Evolutionary conservation across 495 filamentous ascomycete species (phyloP), one percentile per base, ranked within the genome.

Genomic region (Penicillium manginii): DNA sequence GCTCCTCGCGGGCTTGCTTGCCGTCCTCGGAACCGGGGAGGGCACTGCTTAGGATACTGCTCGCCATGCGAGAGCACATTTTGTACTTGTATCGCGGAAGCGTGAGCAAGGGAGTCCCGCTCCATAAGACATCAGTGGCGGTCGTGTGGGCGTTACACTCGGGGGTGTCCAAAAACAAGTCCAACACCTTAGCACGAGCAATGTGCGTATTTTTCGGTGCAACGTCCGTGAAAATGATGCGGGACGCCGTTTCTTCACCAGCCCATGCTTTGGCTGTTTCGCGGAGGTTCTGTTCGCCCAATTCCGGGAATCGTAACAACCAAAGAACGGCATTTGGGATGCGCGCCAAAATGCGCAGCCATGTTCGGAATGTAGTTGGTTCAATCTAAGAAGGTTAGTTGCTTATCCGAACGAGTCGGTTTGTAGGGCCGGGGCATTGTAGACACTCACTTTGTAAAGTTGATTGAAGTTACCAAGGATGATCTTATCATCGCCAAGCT

Each of bases 401-500:
- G 2, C 26, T 29, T 0, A 8, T 4, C 1, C 26, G 6, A 29
- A 29, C 26, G 26, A 29, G 26, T 7, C 26, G 26, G 26, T 29
- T 29, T 29, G 23, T 23, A 29, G 26, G 26, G 3, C 26, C 26
- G 0, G 26, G 26, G 9, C 1, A 29, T 29, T 8, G 26, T 29
- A 29, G 43, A 48, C 43, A 71, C 78, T 64, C 79, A 96, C 94
- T 88, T 99, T 99, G 79, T 99, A 99, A 22, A 99, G 77, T 74
- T 99, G 94, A 73, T 99, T 99, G 73, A 99, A 99, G 75, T 99
- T 99, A 11, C 90, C 94, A 45, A 99, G 83, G 61, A 99, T 97
- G 64, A 99, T 87, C 22, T 85, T 83, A 66, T 97, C 88, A 59
- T 97, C 90, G 12, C 84, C 78, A 21, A 99, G 79, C 11, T 82